phyloP scores from a whole-genome alignment of 1,284 basidiomycete species.

The Leccinum angustisporum region DNA sequence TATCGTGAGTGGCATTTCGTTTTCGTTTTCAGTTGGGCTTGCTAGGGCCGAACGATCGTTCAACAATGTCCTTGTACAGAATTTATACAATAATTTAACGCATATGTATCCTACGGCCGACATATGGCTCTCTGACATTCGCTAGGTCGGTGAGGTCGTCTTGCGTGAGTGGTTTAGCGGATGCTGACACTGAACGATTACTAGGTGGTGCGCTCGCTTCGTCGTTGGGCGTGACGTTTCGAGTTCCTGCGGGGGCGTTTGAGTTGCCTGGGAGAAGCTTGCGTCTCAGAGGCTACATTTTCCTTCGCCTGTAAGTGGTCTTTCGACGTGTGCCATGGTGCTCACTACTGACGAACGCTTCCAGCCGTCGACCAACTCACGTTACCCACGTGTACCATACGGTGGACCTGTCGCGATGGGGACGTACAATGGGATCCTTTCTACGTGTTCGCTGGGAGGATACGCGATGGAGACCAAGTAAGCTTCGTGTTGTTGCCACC shows the following conservation, averaged over 20 bases:
- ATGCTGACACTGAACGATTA: conserved; percentile 2
- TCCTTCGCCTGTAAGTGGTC: conserved; percentile 64
- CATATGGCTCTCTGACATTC: conserved; percentile 94
- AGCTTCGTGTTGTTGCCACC: conserved; percentile 18
- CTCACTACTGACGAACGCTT: conserved; percentile 7
- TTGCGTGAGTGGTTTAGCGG: neutral
- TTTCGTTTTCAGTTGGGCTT: neutral
- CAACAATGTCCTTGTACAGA: conserved; percentile 43
- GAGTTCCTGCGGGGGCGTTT: conserved; percentile 86
- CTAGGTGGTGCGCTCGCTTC: conserved; percentile 81
- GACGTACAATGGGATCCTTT: conserved; percentile 75
- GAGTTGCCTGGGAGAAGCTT: conserved; percentile 88
- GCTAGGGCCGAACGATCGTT: neutral
- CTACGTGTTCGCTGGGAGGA: conserved; percentile 70
- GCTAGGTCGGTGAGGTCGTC: conserved; percentile 32
- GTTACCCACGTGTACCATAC: conserved; percentile 85
- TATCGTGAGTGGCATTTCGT: conserved; percentile 48
- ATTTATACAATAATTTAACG: conserved; percentile 91
- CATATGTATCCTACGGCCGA: conserved; percentile 91
- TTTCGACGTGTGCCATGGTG: neutral
- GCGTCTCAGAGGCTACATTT: conserved; percentile 87
- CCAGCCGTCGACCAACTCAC: conserved; percentile 68
- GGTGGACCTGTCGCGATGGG: conserved; percentile 87
- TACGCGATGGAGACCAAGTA: conserved; percentile 78
- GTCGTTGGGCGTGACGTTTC: conserved; percentile 90